These are phyloP conservation scores for Metschnikowia lunata DNA, from an alignment of 805 yeast genomes.

Conservation along the genomic window DNA sequence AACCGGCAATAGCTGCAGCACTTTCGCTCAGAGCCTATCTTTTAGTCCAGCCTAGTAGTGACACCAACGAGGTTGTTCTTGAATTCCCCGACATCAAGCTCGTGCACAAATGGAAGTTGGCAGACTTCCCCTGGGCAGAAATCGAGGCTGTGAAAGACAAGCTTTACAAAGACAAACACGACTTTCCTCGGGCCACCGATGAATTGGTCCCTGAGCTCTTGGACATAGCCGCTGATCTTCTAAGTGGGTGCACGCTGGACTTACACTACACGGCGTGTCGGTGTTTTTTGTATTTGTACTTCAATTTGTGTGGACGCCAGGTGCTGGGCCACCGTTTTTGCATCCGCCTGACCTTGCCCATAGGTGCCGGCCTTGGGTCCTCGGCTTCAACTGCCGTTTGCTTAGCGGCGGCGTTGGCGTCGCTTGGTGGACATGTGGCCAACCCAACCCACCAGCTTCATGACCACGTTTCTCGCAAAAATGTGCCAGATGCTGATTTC, in stretches of 20 bases:
- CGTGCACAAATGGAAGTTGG: constrained; percentile 55
- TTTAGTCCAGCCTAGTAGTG: constrained; percentile 49
- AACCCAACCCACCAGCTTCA: constrained; percentile 31
- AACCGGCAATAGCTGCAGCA: constrained; percentile 96
- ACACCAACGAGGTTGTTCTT: constrained; percentile 44
- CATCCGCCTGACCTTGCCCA: constrained; percentile 80
- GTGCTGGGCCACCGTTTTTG: constrained; percentile 54
- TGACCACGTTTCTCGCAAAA: constrained; percentile 29
- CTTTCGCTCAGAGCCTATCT: constrained; percentile 80
- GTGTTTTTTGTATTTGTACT: constrained; percentile 76
- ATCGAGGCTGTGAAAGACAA: constrained; percentile 8
- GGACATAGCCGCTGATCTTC: constrained; percentile 41
- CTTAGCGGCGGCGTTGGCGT: constrained; percentile 66
- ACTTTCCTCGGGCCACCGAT: constrained; percentile 35
- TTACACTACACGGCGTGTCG: constrained; percentile 75
- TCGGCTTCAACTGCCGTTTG: constrained; percentile 89
- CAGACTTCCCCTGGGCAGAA: constrained; percentile 59
- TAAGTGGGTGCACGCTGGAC: constrained; percentile 46
- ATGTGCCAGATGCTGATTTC: constrained; percentile 44
- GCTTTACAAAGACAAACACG: background rate
- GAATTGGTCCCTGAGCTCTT: constrained; percentile 60
- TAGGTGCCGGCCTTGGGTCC: constrained; percentile 96
- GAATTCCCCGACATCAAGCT: constrained; percentile 80
- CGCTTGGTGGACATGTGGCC: constrained; percentile 52
- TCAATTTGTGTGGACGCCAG: constrained; percentile 47